Base-by-base conservation (phyloP, 495 filamentous ascomycete genomes). In the Corynascus novoguineensis region DNA sequence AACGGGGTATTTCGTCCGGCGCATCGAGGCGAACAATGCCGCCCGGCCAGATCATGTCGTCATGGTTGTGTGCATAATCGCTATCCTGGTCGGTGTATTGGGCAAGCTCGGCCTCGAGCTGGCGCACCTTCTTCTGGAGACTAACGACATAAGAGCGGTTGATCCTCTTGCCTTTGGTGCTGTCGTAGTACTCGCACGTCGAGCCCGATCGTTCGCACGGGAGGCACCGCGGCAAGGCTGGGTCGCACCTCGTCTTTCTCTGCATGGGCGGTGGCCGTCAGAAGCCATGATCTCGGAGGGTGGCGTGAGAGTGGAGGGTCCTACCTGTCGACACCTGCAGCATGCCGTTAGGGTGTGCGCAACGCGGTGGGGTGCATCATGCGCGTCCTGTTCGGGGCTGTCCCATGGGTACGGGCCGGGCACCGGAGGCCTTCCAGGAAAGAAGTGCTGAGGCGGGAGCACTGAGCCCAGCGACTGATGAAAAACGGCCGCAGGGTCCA, bases 221-320 rank as follows among this genome's bases (percentile, higher is more conserved):
- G n/a, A 85, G 80, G 70, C 92, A 97, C 68, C 85, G 85, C 40
- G 92, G 92, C 44, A 97, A 81, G 15, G 88, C 86, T 25, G 92
- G 86, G 70, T 96, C 92, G 71, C 92, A 97, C 77, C 88, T 81
- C 22, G 92, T 95, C 78, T 97, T 97, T 47, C 91, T 84, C 91
- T 95, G 64, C 35, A 54, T 24, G 38, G n/a, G 37, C 31, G 48
- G 38, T 49, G 37, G 41, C n/a, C 25, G 35, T 50, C 11, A 50
- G 42, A 22, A 25, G 3, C 19, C 0, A 12, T 12, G 21, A 21
- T 17, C 17, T 42, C 12, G 47, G 40, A 27, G 15, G 11, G 1
- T 14, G 32, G 14, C 12, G 24, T 2, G 31, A n/a, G n/a, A 11
- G 12, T 0, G 21, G 10, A 40, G 50, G 15, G 28, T 49, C 85